These are phyloP conservation scores for Anethum foeniculum DNA, from an alignment of 140 eudicot genomes.

Conservation along the genomic window DNA sequence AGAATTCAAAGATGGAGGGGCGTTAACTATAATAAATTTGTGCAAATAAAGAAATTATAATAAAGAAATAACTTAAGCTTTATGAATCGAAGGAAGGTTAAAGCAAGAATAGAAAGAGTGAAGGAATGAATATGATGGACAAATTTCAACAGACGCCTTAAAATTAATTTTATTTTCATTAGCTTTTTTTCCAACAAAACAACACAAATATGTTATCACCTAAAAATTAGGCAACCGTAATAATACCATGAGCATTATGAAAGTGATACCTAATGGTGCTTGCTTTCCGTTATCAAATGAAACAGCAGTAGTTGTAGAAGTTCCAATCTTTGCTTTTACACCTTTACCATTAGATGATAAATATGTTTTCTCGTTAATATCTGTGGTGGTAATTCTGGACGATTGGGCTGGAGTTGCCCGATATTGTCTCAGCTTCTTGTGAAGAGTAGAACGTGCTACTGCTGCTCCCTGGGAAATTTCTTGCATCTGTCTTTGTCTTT, in stretches of 20 bases:
- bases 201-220: neutral
- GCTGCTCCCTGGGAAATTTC: constrained; percentile 60
- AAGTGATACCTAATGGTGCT: constrained; percentile 36
- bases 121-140: neutral
- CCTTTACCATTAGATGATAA: constrained; percentile 17
- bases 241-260: neutral
- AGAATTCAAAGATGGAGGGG: neutral
- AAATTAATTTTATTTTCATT: neutral
- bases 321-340: constrained; percentile 15
- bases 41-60: neutral
- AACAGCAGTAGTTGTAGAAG: constrained; percentile 16
- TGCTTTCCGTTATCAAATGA: constrained; percentile 17
- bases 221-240: neutral
- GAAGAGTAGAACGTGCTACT: constrained; percentile 71
- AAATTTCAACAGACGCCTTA: neutral
- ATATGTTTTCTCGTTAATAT: constrained; percentile 11
- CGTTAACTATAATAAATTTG: neutral
- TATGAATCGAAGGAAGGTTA: neutral
- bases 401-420: constrained; percentile 38
- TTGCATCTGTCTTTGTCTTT: constrained; percentile 53
- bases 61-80: neutral
- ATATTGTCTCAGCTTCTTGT: constrained; percentile 45
- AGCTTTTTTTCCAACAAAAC: neutral
- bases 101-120: neutral
- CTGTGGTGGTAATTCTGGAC: constrained; percentile 15